Evolutionary conservation across 1,139 yeast species (phyloP).

Genomic region (Pichia sp.): DNA sequence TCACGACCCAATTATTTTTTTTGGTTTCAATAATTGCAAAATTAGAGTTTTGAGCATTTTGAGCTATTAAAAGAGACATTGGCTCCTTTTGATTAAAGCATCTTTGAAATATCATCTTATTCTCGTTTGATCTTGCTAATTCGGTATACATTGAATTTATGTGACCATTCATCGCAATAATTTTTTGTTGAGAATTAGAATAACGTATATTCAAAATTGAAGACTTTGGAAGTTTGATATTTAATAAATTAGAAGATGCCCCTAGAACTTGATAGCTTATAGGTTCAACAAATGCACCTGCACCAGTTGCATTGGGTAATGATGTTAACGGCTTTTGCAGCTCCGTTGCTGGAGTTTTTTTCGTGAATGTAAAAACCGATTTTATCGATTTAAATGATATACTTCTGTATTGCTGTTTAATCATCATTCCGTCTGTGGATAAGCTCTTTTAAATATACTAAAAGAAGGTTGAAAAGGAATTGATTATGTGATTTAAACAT

Average conservation of each 20-base stretch:
- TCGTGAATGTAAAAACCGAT: conserved; percentile 10
- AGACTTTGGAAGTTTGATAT: conserved; percentile 44
- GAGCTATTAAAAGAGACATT: conserved; percentile 27
- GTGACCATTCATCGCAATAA: conserved; percentile 43
- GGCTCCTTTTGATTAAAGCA: conserved; percentile 27
- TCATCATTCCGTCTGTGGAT: background rate
- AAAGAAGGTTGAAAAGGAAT: too few relatives aligned
- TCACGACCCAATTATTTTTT: conserved; percentile 35
- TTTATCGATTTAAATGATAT: conserved; percentile 11
- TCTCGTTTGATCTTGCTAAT: conserved; percentile 14
- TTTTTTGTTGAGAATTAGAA: conserved; percentile 36
- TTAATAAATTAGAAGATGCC: conserved; percentile 37
- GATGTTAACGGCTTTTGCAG: conserved; percentile 22
- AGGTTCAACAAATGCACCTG: conserved; percentile 37
- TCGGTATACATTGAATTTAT: conserved; percentile 26
- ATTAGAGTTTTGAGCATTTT: conserved; percentile 23
- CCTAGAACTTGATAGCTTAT: conserved; percentile 40
- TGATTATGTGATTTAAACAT: too few relatives aligned
- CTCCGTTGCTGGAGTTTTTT: conserved; percentile 9
- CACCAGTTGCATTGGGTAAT: conserved; percentile 31
- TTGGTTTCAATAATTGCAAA: conserved; percentile 22
- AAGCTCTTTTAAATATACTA: too few relatives aligned
- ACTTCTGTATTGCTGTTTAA: conserved; percentile 1
- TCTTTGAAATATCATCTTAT: conserved; percentile 26
- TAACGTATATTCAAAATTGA: conserved; percentile 35